Evolutionary conservation across 129 eudicot genomes (phyloP).

Genomic region (Chrysanthemum lavandulifolium): DNA sequence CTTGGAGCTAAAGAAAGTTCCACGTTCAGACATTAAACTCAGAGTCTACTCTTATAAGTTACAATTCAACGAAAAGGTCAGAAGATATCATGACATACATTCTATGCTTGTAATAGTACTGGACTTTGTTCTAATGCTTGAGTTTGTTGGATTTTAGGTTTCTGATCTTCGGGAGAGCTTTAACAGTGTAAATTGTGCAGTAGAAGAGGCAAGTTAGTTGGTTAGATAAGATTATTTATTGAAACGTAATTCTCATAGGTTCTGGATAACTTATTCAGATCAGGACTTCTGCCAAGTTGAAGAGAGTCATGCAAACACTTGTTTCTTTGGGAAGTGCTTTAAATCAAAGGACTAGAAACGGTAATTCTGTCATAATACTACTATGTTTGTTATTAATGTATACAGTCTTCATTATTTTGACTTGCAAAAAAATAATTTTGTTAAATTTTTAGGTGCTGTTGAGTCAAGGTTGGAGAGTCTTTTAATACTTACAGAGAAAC

Average conservation of each 20-base stretch:
- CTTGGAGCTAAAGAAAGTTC: conserved; percentile 87
- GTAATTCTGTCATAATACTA: conserved; percentile 40
- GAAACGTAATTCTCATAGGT: conserved; percentile 7
- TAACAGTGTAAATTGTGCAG: conserved; percentile 61
- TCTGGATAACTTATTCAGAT: conserved; percentile 48
- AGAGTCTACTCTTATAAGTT: conserved; percentile 88
- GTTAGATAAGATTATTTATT: conserved; percentile 5
- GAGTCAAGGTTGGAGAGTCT: conserved; percentile 93
- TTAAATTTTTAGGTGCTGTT: conserved; percentile 65
- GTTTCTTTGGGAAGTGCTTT: conserved; percentile 91
- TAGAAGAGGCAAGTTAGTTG: conserved; percentile 65
- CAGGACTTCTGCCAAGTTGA: conserved; percentile 66
- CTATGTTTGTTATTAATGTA: background rate
- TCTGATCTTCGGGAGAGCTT: conserved; percentile 49
- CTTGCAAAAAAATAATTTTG: background rate
- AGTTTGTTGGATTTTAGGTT: conserved; percentile 46
- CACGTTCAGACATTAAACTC: conserved; percentile 78
- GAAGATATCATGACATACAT: conserved; percentile 8
- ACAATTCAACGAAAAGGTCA: conserved; percentile 76
- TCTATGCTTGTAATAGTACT: conserved; percentile 16
- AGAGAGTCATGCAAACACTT: conserved; percentile 89
- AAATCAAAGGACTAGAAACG: conserved; percentile 96
- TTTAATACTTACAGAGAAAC: conserved; percentile 83
- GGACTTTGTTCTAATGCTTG: background rate
- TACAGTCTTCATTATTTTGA: conserved; percentile 2